Conservation (phyloP, 805 yeast genomes). For the Ogataea methanolica region DNA sequence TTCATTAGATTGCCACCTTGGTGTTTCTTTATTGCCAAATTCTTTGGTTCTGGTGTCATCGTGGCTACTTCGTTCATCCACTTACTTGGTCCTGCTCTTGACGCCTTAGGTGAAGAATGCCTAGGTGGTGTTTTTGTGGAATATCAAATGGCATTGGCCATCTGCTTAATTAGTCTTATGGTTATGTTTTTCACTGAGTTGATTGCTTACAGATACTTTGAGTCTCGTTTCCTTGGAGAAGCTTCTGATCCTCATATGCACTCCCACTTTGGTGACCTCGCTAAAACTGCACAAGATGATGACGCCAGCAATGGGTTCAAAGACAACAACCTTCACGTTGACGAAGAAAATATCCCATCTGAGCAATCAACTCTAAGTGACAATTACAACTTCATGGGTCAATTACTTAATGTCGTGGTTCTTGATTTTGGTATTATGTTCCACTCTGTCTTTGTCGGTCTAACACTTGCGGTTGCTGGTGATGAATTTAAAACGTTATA, state of each 20-base stretch:
- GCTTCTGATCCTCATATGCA: slow-evolving; percentile 37
- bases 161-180: slow-evolving; percentile 44
- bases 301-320: slow-evolving; percentile 26
- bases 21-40: slow-evolving; percentile 62
- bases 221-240: slow-evolving; percentile 21
- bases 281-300: slow-evolving; percentile 11
- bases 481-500: slow-evolving; percentile 66
- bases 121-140: slow-evolving; percentile 50
- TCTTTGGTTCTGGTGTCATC: slow-evolving; percentile 79
- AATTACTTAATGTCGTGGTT: slow-evolving; percentile 48
- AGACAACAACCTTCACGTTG: slow-evolving; percentile 9
- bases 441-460: slow-evolving; percentile 77
- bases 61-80: slow-evolving; percentile 77
- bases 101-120: slow-evolving; percentile 49
- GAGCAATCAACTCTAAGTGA: slow-evolving; percentile 35
- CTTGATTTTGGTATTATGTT: slow-evolving; percentile 75
- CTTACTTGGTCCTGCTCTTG: slow-evolving; percentile 61
- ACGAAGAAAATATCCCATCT: slow-evolving; percentile 1
- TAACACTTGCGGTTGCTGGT: slow-evolving; percentile 71
- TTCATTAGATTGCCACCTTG: slow-evolving; percentile 50
- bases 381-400: slow-evolving; percentile 48
- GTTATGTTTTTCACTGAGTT: slow-evolving; percentile 45
- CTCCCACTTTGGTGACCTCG: slow-evolving; percentile 46
- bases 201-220: slow-evolving; percentile 41
- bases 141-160: slow-evolving; percentile 51